Percentiles rank a stretch among this genome's conserved stretches.
These are phyloP conservation scores for Trypanosoma melophagium DNA, from an alignment of 208 protist genomes.

Conservation along the genomic window DNA sequence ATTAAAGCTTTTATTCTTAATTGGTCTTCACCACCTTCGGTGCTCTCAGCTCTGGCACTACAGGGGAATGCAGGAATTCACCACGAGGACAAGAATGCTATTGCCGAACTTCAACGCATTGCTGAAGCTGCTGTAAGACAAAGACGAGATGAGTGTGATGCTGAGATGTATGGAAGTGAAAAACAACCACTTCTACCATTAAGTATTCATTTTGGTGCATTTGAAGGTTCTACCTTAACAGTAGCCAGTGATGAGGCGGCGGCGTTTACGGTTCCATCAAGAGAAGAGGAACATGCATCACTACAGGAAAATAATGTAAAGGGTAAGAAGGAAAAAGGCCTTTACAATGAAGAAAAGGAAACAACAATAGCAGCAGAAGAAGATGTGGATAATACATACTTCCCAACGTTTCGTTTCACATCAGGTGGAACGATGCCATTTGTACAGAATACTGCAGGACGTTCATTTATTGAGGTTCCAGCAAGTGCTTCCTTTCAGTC, in stretches of 20 bases:
- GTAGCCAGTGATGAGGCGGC: conserved; percentile 4
- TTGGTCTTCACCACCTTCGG: conserved; percentile 21
- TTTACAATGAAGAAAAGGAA: background rate
- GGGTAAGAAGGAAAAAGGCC: background rate
- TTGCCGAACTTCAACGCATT: conserved; percentile 11
- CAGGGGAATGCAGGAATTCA: conserved; percentile 49
- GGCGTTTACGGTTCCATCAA: conserved; percentile 10
- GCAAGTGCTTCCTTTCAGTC: conserved; percentile 15
- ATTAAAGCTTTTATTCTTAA: conserved; percentile 50
- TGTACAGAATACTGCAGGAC: background rate
- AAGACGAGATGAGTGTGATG: conserved; percentile 20
- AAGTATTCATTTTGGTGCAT: conserved; percentile 29
- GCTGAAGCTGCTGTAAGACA: conserved; percentile 30
- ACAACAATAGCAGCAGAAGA: background rate
- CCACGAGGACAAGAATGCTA: conserved; percentile 13
- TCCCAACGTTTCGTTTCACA: conserved; percentile 14
- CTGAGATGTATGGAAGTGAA: conserved; percentile 5
- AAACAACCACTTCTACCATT: conserved; percentile 7
- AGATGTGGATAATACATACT: conserved; percentile 7
- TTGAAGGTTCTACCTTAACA: conserved; percentile 5
- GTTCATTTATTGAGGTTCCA: conserved; percentile 11
- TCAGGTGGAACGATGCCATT: background rate
- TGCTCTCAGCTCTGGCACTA: conserved; percentile 39
- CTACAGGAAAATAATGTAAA: background rate
- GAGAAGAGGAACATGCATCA: background rate